phyloP scores from a whole-genome alignment of 148 eudicot species.

The Amaranthus hypochondriacus region DNA sequence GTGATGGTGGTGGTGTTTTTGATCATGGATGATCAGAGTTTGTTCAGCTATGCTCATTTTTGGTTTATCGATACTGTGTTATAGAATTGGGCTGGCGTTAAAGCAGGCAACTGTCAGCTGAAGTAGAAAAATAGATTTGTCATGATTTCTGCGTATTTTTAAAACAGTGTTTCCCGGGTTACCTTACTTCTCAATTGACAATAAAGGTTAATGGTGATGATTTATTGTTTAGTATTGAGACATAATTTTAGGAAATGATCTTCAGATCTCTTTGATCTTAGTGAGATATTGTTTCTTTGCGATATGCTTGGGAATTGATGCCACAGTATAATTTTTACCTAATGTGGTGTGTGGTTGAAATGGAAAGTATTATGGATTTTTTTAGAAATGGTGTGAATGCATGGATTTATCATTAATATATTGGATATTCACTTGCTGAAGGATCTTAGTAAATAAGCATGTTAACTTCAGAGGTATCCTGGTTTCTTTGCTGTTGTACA shows the following conservation, averaged over 20 bases:
- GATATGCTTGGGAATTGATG: neutral
- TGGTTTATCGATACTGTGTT: neutral
- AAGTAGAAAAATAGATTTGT: neutral
- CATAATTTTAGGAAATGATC: neutral
- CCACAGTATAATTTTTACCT: slow-evolving; percentile 11
- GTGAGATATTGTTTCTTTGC: neutral
- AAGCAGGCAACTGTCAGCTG: neutral
- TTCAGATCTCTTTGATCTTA: too few relatives aligned
- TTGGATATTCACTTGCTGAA: neutral
- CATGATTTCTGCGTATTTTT: slow-evolving; percentile 9
- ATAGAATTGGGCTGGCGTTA: neutral
- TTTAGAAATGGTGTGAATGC: neutral
- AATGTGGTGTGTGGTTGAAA: neutral
- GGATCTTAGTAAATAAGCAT: slow-evolving; percentile 1
- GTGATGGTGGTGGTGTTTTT: too few relatives aligned
- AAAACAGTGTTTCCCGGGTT: neutral
- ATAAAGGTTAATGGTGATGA: neutral
- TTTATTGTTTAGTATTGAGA: neutral
- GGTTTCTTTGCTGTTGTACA: neutral
- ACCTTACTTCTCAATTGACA: neutral
- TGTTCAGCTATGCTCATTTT: neutral
- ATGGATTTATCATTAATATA: neutral
- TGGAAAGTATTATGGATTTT: slow-evolving; percentile 5
- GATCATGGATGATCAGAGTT: neutral
- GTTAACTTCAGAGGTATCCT: neutral